Base-by-base conservation (phyloP, 179 eudicot species). In the Heliamphora pulchella region DNA sequence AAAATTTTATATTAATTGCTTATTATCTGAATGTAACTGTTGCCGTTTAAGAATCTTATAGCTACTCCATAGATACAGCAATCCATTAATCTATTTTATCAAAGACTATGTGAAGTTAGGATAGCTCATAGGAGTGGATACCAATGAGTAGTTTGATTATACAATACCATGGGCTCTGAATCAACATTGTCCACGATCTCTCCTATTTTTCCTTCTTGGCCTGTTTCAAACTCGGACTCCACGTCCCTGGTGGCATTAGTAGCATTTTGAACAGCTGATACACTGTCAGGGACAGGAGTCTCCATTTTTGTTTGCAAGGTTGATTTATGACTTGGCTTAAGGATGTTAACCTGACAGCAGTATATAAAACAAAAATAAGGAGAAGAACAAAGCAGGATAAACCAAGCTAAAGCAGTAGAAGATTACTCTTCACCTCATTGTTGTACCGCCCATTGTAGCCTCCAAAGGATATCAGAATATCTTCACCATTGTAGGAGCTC, bases 391-490 rank as follows among this genome's bases (percentile, higher is more conserved):
- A 62, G 54, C 47, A 57, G 57, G 59, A 50, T 5, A 50, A 39
- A 50, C 46, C 15, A 22, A 9, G 18, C 59, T 44, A 76, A 15
- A 51, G 17, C 48, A 75, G 63, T 54, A 61, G 61, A 46, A 43
- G 63, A 54, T 8, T 47, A 59, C 63, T 66, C 22, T 31, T 77
- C 46, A 96, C 99, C 97, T 95, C 96, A 81, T 93, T 95, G 89
- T 86, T 95, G 93, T 93, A 95, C 72, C 91, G 94, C 57, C 98
- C 98, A 80, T 93, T 95, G 82, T 95, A 95, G 63, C 98, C 98
- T 83, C 98, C 98, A 84, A 95, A 95, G 71, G 97, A 84, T 74
- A 95, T 86, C 41, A 95, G 87, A 58, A 89, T 75, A 78, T 92
- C 97, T 85, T 93, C 93, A 80, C 98, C 97, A 39, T 80, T 86